These are phyloP conservation scores for Dendrothele bispora DNA, from an alignment of 768 basidiomycete genomes.

Conservation along the genomic window DNA sequence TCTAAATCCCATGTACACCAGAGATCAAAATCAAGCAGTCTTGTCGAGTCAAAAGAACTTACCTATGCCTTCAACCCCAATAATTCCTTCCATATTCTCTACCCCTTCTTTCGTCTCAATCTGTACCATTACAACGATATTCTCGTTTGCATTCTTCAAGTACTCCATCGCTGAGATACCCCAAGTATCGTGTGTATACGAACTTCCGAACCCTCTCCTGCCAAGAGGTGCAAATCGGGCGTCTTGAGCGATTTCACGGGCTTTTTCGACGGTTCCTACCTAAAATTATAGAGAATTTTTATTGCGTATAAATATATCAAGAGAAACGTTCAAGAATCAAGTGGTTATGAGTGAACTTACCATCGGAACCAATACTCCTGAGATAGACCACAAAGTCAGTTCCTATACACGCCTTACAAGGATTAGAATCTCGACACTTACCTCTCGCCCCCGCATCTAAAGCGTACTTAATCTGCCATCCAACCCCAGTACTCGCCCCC, in stretches of 20 bases:
- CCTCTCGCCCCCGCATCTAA: slow-evolving; percentile 62
- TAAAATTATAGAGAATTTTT: slow-evolving; percentile 15
- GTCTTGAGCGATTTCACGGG: slow-evolving; percentile 54
- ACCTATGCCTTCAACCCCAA: slow-evolving; percentile 63
- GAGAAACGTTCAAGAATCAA: background rate
- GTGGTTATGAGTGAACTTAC: slow-evolving; percentile 28
- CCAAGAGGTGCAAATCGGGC: slow-evolving; percentile 64
- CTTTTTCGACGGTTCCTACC: slow-evolving; percentile 60
- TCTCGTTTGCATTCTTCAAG: slow-evolving; percentile 52
- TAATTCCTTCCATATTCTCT: slow-evolving; percentile 59
- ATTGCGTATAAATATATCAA: background rate
- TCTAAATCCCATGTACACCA: slow-evolving; percentile 26
- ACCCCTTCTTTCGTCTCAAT: slow-evolving; percentile 66
- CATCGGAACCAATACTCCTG: slow-evolving; percentile 66
- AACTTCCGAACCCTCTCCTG: slow-evolving; percentile 63
- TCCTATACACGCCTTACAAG: background rate
- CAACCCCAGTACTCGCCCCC: slow-evolving; percentile 38
- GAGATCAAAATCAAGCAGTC: slow-evolving; percentile 28
- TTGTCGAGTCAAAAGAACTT: too few relatives aligned
- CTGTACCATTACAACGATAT: slow-evolving; percentile 59
- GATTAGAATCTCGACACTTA: background rate
- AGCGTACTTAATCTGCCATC: slow-evolving; percentile 72
- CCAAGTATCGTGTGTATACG: slow-evolving; percentile 63
- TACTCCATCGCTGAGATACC: slow-evolving; percentile 52
- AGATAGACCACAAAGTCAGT: background rate